Base-by-base conservation (phyloP, 495 filamentous ascomycete species). In the Penicillium goetzii region DNA sequence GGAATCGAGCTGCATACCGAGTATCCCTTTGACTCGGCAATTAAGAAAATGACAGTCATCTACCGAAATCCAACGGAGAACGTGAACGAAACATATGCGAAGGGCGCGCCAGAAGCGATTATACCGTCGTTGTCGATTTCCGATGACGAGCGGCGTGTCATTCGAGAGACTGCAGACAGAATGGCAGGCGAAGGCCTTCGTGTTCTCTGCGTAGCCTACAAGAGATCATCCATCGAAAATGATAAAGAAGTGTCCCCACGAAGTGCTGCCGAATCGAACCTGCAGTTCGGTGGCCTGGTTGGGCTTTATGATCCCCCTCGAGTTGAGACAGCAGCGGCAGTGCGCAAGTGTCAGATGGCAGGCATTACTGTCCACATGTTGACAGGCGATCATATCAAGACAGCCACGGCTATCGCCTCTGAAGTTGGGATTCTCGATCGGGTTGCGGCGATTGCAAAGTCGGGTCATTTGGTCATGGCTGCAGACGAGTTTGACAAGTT, bases 31-130 rank as follows among this genome's bases (percentile, higher is more conserved):
- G 91, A 95, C 71, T 90, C 87, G 58, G 81, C 81, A 50, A 89
- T 95, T 78, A 95, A 94, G 78, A 85, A 88, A 57, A 95, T 95
- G 91, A 89, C 90, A 26, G 90, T 92, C 56, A 78, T 92, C 40
- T 95, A 91, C 71, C 64, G 63, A 1, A 73, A 76, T 17, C 26
- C 60, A 4, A 30, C 34, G 9, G 54, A 67, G 2, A 66, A 72
- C 0, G 63, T 78, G 61, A 84, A 80, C 45, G 70, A 88, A 32
- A 80, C 92, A 5, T 90, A 87, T 62, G 84, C 83, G 34, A 91
- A 90, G 61, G 88, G 88, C 32, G 88, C 88, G 7, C 88, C 87
- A 1, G 88, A 91, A 65, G 73, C 81, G 14, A 76, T 91, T 34
- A 69, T 90, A 55, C 78, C 83, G n/a, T 70, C 74, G 33, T 72